Conservation (phyloP, 768 basidiomycete genomes). For the Podaxis pistillaris region DNA sequence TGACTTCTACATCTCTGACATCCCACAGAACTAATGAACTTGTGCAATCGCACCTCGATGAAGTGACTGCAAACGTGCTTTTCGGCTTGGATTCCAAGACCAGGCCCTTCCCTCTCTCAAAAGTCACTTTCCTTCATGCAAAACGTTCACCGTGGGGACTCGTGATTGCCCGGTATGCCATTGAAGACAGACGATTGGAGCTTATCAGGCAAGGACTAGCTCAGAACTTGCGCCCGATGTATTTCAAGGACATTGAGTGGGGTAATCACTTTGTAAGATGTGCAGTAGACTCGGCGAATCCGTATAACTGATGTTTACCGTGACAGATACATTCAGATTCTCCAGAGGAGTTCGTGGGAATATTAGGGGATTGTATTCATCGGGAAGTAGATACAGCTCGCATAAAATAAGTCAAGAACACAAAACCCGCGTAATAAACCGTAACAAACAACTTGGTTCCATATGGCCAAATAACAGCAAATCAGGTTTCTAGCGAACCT, state of each 20-base stretch:
- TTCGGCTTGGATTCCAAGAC: neutral
- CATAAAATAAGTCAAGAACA: neutral
- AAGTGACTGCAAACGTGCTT: neutral
- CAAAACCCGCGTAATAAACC: neutral
- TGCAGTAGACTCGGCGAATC: neutral
- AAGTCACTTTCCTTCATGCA: neutral
- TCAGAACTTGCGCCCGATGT: neutral
- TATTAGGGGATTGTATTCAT: neutral
- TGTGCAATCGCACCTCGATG: neutral
- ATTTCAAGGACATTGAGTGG: neutral
- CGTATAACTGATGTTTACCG: neutral
- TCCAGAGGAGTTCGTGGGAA: neutral
- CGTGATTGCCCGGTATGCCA: no score
- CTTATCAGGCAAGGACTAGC: neutral
- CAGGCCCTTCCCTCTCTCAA: neutral
- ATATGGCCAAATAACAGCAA: neutral
- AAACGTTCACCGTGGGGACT: neutral
- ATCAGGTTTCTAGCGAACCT: neutral
- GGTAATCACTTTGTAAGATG: neutral
- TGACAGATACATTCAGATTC: neutral
- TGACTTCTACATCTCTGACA: no score
- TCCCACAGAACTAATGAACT: neutral
- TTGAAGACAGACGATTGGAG: neutral
- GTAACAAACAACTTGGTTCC: neutral
- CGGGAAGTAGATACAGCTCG: neutral